Conservation (phyloP, 805 yeast species). For the Lachancea mirantina region DNA sequence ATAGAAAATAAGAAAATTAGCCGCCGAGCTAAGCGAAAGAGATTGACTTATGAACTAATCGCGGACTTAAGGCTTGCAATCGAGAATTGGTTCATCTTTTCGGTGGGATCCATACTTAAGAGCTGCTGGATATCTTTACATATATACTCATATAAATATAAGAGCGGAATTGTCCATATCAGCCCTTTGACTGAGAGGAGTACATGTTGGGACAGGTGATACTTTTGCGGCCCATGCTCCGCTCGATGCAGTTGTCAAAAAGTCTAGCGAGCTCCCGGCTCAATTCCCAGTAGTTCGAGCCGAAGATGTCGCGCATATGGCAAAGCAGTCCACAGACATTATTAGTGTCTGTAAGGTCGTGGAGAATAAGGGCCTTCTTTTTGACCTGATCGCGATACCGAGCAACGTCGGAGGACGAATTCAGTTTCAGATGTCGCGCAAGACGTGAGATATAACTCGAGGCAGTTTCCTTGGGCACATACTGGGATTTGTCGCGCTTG, state of each 20-base stretch:
- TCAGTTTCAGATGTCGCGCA: conserved; percentile 32
- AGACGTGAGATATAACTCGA: conserved; percentile 44
- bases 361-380: conserved; percentile 36
- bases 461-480: conserved; percentile 41
- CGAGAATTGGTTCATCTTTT: too few relatives aligned
- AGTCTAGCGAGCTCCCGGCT: conserved; percentile 50
- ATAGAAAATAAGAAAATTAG: too few relatives aligned
- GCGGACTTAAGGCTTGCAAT: too few relatives aligned
- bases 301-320: conserved; percentile 36
- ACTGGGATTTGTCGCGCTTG: conserved; percentile 8
- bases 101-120: too few relatives aligned
- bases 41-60: too few relatives aligned
- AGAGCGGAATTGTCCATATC: too few relatives aligned
- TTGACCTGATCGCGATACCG: conserved; percentile 38
- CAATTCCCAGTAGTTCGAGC: conserved; percentile 45
- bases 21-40: too few relatives aligned
- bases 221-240: conserved; percentile 45
- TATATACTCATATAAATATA: too few relatives aligned
- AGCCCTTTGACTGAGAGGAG: too few relatives aligned
- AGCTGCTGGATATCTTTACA: too few relatives aligned
- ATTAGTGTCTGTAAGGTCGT: conserved; percentile 37
- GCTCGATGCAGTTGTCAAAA: conserved; percentile 45
- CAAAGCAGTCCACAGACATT: conserved; percentile 50
- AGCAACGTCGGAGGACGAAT: conserved; percentile 25
- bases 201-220: conserved; percentile 49